Evolutionary conservation across 768 basidiomycete species (phyloP).

Genomic region (Psilocybe sp.): DNA sequence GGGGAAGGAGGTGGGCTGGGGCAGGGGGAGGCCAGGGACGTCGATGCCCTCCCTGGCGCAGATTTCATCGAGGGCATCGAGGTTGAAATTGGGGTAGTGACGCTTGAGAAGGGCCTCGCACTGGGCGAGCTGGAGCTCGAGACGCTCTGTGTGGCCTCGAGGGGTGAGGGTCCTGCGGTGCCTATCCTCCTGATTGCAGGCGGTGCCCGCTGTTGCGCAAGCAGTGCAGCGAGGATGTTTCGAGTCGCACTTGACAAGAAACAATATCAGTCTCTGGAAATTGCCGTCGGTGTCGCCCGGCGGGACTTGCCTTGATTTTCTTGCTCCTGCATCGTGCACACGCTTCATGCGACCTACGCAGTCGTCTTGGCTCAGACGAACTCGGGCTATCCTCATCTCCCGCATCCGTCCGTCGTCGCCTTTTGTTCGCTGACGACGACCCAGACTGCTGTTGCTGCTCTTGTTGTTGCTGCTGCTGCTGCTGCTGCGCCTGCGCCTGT

Average conservation of each 20-base stretch:
- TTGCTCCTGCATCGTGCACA: constrained; percentile 92
- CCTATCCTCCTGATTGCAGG: constrained; percentile 86
- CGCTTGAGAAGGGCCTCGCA: constrained; percentile 79
- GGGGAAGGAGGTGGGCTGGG: constrained; percentile 28
- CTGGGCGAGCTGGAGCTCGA: constrained; percentile 78
- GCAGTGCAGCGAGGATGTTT: constrained; percentile 87
- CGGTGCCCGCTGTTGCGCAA: constrained; percentile 74
- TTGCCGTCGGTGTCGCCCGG: constrained; percentile 80
- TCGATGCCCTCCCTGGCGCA: constrained; percentile 69
- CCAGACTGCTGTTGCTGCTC: constrained; percentile 28
- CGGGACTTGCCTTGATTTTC: constrained; percentile 88
- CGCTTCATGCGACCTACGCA: constrained; percentile 87
- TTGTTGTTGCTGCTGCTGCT: constrained; percentile 31
- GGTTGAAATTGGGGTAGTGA: constrained; percentile 63
- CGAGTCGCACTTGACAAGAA: constrained; percentile 72
- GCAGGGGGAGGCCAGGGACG: constrained; percentile 24
- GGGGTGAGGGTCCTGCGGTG: constrained; percentile 86
- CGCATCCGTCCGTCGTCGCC: constrained; percentile 56
- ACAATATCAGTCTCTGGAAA: constrained; percentile 50
- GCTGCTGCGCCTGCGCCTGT: constrained; percentile 32
- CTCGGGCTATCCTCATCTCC: constrained; percentile 52
- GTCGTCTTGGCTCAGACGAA: constrained; percentile 71
- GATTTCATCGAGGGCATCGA: constrained; percentile 64
- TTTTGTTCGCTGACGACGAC: constrained; percentile 36
- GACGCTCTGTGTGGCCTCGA: constrained; percentile 76